Conservation (phyloP, 345 rosid genomes). For the Sonneratia caseolaris region DNA sequence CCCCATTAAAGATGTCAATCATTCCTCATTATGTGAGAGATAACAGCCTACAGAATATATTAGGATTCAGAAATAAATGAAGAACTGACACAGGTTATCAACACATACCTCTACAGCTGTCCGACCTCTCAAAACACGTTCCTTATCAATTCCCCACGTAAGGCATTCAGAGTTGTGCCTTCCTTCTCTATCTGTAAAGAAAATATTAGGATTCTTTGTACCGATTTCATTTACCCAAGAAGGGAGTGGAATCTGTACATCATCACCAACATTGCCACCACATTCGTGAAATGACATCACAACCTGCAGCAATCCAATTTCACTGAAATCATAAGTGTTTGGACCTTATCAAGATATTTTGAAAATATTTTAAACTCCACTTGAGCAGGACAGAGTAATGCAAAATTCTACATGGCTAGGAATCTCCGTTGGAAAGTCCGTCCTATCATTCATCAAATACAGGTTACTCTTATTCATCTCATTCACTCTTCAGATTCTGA, state of each 20-base stretch:
- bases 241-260: constrained; percentile 82
- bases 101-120: constrained; percentile 83
- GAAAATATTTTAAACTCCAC: not conserved
- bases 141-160: constrained; percentile 94
- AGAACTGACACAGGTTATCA: not conserved
- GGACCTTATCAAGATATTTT: not conserved
- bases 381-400: not conserved
- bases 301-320: constrained; percentile 37
- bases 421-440: not conserved
- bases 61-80: not conserved
- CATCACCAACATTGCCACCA: constrained; percentile 97
- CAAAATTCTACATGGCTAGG: not conserved
- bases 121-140: constrained; percentile 76
- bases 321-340: not conserved
- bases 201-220: constrained; percentile 71
- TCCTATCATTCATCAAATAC: not conserved
- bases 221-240: constrained; percentile 71
- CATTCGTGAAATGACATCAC: constrained; percentile 97
- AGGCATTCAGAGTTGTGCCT: constrained; percentile 75
- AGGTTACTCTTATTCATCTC: not conserved
- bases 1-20: not conserved
- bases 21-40: not conserved
- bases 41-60: not conserved
- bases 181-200: constrained; percentile 79
- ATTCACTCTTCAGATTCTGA: not conserved